These are phyloP conservation scores for Chimonanthus salicifolius DNA, from an alignment of 164 flowering plant species.

Conservation along the genomic window DNA sequence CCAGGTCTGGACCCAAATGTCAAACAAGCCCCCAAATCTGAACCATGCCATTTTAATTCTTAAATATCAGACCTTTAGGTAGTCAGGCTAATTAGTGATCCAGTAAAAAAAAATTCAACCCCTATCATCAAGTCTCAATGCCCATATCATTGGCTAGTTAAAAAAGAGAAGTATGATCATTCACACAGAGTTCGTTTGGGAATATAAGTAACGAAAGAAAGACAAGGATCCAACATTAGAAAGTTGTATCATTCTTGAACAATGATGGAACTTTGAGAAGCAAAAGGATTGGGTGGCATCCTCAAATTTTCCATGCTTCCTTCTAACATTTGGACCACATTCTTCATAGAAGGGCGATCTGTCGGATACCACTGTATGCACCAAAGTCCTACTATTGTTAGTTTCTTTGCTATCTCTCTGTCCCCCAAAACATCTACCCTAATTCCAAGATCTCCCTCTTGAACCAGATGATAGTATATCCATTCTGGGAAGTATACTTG, in stretches of 20 bases:
- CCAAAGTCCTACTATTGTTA: conserved; percentile 4
- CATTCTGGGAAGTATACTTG: conserved; percentile 10
- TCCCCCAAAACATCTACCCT: background rate
- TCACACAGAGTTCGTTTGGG: too few relatives aligned
- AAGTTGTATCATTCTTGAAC: background rate
- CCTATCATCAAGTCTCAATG: too few relatives aligned
- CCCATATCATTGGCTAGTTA: too few relatives aligned
- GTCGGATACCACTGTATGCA: conserved; percentile 7
- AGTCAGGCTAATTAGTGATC: too few relatives aligned
- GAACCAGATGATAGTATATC: conserved; percentile 4
- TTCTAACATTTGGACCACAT: background rate
- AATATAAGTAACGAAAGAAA: too few relatives aligned
- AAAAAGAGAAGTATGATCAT: too few relatives aligned
- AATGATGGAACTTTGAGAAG: background rate
- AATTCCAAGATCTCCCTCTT: background rate
- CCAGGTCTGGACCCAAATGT: too few relatives aligned
- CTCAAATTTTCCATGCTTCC: background rate
- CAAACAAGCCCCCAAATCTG: too few relatives aligned
- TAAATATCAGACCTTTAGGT: too few relatives aligned
- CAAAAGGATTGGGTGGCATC: conserved; percentile 9
- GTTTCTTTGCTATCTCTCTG: background rate
- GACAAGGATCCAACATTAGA: background rate
- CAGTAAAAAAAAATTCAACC: too few relatives aligned
- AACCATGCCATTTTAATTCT: too few relatives aligned
- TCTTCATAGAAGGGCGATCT: conserved; percentile 9